Evolutionary conservation across 1,284 basidiomycete genomes (phyloP).

Genomic region (Rugosomyces carneus): DNA sequence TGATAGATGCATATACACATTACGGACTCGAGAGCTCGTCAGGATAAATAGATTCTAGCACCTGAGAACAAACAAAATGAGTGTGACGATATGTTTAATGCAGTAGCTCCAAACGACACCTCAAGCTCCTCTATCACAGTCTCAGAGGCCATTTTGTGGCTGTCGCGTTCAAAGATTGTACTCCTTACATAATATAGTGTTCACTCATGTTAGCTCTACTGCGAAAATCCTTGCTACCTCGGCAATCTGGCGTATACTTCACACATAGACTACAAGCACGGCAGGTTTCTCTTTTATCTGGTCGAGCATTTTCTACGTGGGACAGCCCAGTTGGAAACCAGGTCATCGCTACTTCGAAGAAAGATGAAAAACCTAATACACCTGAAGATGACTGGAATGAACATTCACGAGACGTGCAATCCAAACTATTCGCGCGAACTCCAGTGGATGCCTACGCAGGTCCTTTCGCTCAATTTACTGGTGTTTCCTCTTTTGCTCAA

Average conservation of each 20-base stretch:
- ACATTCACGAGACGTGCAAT: conserved; percentile 20
- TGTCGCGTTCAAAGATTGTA: not conserved
- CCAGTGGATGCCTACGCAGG: conserved; percentile 37
- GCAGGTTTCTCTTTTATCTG: conserved; percentile 1
- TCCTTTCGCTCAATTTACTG: conserved; percentile 14
- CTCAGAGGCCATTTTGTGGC: conserved; percentile 47
- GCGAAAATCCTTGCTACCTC: conserved; percentile 6
- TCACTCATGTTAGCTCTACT: conserved; percentile 8
- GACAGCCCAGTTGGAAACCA: not conserved
- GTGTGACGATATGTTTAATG: conserved; percentile 6
- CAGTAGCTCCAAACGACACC: conserved; percentile 36
- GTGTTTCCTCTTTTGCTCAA: not conserved
- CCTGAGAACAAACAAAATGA: conserved; percentile 39
- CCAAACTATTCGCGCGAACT: conserved; percentile 17
- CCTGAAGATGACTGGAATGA: conserved; percentile 35
- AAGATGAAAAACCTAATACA: conserved; percentile 1
- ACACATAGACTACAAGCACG: conserved; percentile 8
- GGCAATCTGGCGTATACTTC: conserved; percentile 1
- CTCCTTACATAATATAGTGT: too few species aligned
- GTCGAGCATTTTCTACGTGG: conserved; percentile 1
- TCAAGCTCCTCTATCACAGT: conserved; percentile 81
- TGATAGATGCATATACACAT: conserved; percentile 15
- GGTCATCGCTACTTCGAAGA: not conserved
- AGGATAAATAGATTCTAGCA: conserved; percentile 93
- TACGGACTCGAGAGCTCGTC: conserved; percentile 88